Base-by-base conservation (phyloP, 306 rosid species). In the Vigna trinervia region DNA sequence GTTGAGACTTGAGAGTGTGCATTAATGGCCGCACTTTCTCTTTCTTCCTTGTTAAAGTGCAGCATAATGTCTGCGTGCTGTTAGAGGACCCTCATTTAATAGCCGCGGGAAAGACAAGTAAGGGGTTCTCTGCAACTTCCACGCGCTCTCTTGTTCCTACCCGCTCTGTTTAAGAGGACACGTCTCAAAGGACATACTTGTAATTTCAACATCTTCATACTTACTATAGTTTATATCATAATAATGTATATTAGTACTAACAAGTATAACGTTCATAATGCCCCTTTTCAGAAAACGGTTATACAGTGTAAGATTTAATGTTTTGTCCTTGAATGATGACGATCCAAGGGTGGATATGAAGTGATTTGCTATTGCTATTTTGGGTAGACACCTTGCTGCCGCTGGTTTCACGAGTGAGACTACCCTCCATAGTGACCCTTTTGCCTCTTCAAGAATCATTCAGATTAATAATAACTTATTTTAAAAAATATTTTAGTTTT, bases 81-180 rank as follows among this genome's bases (percentile, higher is more conserved):
- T 60, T 80, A 63, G 56, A 56, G 48, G 11, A 30, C 71, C 38
- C 82, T 11, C 85, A 89, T 87, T 92, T 83, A 92, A 88, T 92
- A 78, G 95, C 95, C 95, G 97, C 96, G 93, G 88, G 93, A 87
- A 84, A 81, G 63, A 59, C 83, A 38, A 79, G 45, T 45, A 66
- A 22, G 51, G 68, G 68, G 52, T n/a, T 10, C 0, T 20, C 13
- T 5, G 14, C 1, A 12, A 1, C 8, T 5, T 1, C 26, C 7
- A 3, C 36, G 36, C 82, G 79, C 79, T 69, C 82, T 63, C 38
- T 36, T 12, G 0, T 6, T 11, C 0, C 12, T 22, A 74, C 75
- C 56, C 48, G 71, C 76, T 22, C 17, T 36, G 32, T 0, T 6
- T 5, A 14, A 11, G 0, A 45, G 2, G 36, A 57, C 81, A 78